Evolutionary conservation across 306 rosid species (phyloP), one percentile per base, ranked within the genome.

Genomic region (Dryas octopetala): DNA sequence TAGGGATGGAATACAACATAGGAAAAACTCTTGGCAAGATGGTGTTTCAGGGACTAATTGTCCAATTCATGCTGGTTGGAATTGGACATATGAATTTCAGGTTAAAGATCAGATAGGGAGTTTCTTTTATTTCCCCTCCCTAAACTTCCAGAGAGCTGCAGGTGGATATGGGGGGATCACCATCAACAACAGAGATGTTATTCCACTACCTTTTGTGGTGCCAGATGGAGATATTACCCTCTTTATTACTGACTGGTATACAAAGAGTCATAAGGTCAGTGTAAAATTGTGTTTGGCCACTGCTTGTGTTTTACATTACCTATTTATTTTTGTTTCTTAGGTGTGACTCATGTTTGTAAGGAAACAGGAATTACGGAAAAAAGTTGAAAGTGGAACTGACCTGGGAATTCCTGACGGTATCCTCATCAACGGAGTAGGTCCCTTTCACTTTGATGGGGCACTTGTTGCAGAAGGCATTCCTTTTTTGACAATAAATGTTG

Each of bases 1-100:
- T 86, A 95, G 98, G 97, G 52, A 90, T 65, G 97, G 97, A 12
- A 76, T 95, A 74, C 92, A 95, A 65, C 89, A 91, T 32, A 85
- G 98, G 85, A 95, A 89, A 82, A 84, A 91, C 82, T 88, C 97
- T 3, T 95, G 97, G 97, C 98, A 91, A 78, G 97, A 95, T 73
- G 98, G 98, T 53, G 97, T 95, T 58, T 86, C 84, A 43, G 97
- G 96, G 83, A 95, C 98, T 10, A 95, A 88, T 70, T 95, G 98
- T 85, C 97, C 98, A n/a, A 90, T 95, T 76, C 98, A 92, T n/a
- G 85, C 96, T 6, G 97, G 98, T 70, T 91, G 96, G 97, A 95
- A 95, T 70, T 95, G 96, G 97, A 95, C 97, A 19, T 91, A 91
- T 74, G 83, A 95, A 54, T 90, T 95, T 82, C 98, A 95, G 84